phyloP scores from a whole-genome alignment of 345 rosid species.

The Euclidium syriacum region DNA sequence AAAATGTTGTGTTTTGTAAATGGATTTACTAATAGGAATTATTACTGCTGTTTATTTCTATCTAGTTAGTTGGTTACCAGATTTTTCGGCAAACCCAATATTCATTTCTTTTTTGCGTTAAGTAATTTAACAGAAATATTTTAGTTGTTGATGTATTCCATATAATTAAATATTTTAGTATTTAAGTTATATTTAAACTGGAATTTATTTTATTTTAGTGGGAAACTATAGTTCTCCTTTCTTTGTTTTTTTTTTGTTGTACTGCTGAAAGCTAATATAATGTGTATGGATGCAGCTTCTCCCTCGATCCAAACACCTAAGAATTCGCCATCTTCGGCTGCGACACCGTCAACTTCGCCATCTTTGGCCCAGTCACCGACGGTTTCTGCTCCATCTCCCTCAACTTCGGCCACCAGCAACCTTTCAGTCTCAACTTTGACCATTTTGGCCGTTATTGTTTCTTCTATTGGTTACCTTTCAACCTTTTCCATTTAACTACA shows the following conservation, averaged over 20 bases:
- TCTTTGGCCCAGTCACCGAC: not conserved
- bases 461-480: slow-evolving; percentile 4
- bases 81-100: too few species aligned
- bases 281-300: slow-evolving; percentile 12
- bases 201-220: not conserved
- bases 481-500: not conserved
- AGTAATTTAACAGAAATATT: too few species aligned
- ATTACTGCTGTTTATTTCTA: too few species aligned
- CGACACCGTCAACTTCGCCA: slow-evolving; percentile 3
- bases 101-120: too few species aligned
- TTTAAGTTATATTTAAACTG: not conserved
- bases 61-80: too few species aligned
- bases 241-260: not conserved
- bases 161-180: not conserved
- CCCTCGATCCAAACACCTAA: slow-evolving; percentile 16
- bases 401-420: not conserved
- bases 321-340: slow-evolving; percentile 3
- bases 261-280: not conserved
- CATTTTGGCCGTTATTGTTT: not conserved
- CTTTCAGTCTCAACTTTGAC: slow-evolving; percentile 2
- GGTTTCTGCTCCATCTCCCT: slow-evolving; percentile 4
- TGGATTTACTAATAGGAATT: too few species aligned
- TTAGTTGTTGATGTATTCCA: too few species aligned
- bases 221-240: not conserved
- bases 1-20: too few species aligned